A percentile compares a stretch with the other conserved stretches of the same genome.
These are phyloP conservation scores for Fusarium beomiforme DNA, from an alignment of 2,329 filamentous ascomycete species.

Conservation along the genomic window DNA sequence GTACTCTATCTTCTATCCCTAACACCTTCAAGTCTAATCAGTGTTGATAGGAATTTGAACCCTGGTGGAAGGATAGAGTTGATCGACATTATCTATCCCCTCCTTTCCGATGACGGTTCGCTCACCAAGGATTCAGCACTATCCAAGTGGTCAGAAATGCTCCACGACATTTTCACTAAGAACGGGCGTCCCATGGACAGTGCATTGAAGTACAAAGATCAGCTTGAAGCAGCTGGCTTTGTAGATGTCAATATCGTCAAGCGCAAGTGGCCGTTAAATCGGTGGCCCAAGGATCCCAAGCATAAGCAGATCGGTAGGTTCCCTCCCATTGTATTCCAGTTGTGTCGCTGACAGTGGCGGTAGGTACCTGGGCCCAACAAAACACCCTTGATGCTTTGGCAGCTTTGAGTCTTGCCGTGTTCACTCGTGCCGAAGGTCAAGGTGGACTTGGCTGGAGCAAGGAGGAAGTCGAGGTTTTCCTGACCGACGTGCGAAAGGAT, in stretches of 20 bases:
- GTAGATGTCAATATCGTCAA: background rate
- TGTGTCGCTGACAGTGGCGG: accelerated
- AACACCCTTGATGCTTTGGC: background rate
- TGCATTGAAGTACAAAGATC: constrained; percentile 5
- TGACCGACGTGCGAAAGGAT: background rate
- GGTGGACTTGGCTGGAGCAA: constrained; percentile 1
- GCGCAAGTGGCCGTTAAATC: constrained; percentile 18
- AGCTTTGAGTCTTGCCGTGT: background rate
- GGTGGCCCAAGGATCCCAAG: constrained; percentile 19
- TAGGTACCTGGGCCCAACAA: background rate
- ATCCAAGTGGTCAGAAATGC: constrained; percentile 5
- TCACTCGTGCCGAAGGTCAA: background rate
- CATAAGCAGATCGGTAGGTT: constrained; percentile 24
- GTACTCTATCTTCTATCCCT: accelerated
- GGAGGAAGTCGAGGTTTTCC: background rate
- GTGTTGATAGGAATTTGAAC: background rate
- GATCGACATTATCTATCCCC: constrained; percentile 25
- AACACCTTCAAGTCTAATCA: accelerated
- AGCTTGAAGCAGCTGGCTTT: constrained; percentile 17
- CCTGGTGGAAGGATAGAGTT: constrained; percentile 19
- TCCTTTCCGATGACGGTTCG: constrained; percentile 7
- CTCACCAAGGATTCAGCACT: background rate
- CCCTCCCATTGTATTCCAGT: background rate
- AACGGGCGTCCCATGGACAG: constrained; percentile 1
- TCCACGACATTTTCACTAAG: background rate